A percentile compares a stretch with the other conserved stretches of the same genome.
phyloP scores from a whole-genome alignment of 768 basidiomycete species.

The Cystobasidium onofrii region DNA sequence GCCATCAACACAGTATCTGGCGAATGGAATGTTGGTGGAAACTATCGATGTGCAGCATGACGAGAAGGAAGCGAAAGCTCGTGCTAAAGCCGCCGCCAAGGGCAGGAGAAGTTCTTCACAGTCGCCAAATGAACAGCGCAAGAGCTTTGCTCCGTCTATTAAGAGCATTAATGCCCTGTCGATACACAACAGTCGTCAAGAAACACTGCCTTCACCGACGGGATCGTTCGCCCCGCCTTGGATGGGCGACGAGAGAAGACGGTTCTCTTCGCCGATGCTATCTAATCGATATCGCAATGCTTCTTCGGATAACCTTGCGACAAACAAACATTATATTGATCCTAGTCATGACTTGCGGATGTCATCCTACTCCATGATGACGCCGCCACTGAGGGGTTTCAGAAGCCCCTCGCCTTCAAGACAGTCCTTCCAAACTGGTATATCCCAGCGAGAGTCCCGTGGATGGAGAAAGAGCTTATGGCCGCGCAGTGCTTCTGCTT shows the following conservation, averaged over 20 bases:
- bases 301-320: slow-evolving; percentile 36
- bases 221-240: slow-evolving; percentile 37
- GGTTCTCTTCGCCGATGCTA: slow-evolving; percentile 32
- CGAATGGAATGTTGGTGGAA: slow-evolving; percentile 83
- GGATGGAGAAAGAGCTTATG: slow-evolving; percentile 32
- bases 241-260: slow-evolving; percentile 23
- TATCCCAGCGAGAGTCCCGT: slow-evolving; percentile 13
- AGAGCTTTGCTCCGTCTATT: slow-evolving; percentile 16
- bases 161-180: slow-evolving; percentile 29
- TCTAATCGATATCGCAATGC: slow-evolving; percentile 33
- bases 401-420: slow-evolving; percentile 35
- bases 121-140: slow-evolving; percentile 19
- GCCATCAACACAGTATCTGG: slow-evolving; percentile 58
- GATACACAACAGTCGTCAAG: neutral
- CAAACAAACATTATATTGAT: slow-evolving; percentile 12
- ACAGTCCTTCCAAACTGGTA: slow-evolving; percentile 27
- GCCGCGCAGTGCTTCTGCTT: slow-evolving; percentile 33
- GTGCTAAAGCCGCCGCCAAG: slow-evolving; percentile 12
- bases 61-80: slow-evolving; percentile 29
- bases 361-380: slow-evolving; percentile 25
- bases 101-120: neutral
- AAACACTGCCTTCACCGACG: neutral
- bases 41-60: slow-evolving; percentile 63
- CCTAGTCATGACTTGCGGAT: slow-evolving; percentile 9
- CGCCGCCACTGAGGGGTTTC: neutral